Percentiles rank a stretch among this genome's conserved stretches.
Evolutionary conservation across 805 yeast species (phyloP).

Genomic region (Saccharomycopsis sp.): DNA sequence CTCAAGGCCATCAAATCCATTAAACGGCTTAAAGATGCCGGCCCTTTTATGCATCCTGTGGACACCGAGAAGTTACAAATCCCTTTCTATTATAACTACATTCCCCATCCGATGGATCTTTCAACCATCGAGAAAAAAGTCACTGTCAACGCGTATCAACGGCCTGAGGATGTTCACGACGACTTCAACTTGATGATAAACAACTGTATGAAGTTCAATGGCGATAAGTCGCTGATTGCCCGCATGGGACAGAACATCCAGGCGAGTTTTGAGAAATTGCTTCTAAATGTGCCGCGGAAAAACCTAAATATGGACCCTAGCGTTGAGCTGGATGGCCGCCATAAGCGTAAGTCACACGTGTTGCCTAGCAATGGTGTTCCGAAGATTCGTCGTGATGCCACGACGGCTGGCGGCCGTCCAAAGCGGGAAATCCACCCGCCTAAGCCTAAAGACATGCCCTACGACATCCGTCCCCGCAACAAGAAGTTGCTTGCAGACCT

Average conservation of each 20-base stretch:
- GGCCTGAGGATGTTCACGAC: slow-evolving; percentile 57
- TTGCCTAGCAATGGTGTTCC: slow-evolving; percentile 44
- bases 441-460: slow-evolving; percentile 85
- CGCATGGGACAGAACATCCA: slow-evolving; percentile 89
- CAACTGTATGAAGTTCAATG: slow-evolving; percentile 82
- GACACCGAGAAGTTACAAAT: slow-evolving; percentile 83
- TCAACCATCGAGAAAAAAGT: slow-evolving; percentile 84
- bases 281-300: slow-evolving; percentile 80
- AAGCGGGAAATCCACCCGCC: slow-evolving; percentile 97
- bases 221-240: slow-evolving; percentile 73
- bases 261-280: slow-evolving; percentile 88
- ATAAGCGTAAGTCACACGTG: slow-evolving; percentile 6
- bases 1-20: slow-evolving; percentile 75
- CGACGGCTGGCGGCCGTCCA: slow-evolving; percentile 70
- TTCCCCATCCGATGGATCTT: slow-evolving; percentile 88
- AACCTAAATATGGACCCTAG: slow-evolving; percentile 26
- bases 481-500: slow-evolving; percentile 88
- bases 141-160: slow-evolving; percentile 60
- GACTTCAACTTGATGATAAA: slow-evolving; percentile 81
- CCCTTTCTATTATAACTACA: slow-evolving; percentile 81
- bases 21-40: slow-evolving; percentile 85
- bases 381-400: slow-evolving; percentile 61
- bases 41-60: slow-evolving; percentile 84
- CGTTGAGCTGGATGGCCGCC: slow-evolving; percentile 20
- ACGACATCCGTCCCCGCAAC: slow-evolving; percentile 81